Conservation (phyloP, 768 basidiomycete genomes). For the Boletus edulis region DNA sequence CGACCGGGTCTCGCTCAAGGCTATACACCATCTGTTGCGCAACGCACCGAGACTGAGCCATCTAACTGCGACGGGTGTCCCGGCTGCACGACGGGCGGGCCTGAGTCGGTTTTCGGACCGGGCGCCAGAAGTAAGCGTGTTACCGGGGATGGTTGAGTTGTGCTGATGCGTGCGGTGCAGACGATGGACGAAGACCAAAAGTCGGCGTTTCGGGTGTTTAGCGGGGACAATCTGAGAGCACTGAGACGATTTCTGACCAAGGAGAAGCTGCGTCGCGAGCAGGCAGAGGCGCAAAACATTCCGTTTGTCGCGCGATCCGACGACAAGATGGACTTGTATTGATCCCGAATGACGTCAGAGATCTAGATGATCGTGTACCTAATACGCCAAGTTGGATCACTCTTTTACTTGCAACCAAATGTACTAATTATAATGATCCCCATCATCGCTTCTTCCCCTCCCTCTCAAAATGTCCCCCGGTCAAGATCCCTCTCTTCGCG, state of each 20-base stretch:
- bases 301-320: slow-evolving; percentile 60
- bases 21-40: slow-evolving; percentile 67
- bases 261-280: slow-evolving; percentile 55
- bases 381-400: no score
- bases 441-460: background rate
- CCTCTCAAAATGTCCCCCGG: background rate
- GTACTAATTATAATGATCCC: background rate
- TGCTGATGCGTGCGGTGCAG: slow-evolving; percentile 35
- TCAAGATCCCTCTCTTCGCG: background rate
- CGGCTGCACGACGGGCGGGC: slow-evolving; percentile 66
- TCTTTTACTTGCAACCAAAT: background rate
- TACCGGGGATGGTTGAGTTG: background rate
- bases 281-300: slow-evolving; percentile 59
- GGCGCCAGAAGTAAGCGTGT: slow-evolving; percentile 54
- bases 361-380: background rate
- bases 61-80: slow-evolving; percentile 78
- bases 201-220: slow-evolving; percentile 78
- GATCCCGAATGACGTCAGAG: slow-evolving; percentile 3
- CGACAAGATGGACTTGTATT: slow-evolving; percentile 64
- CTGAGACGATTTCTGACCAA: slow-evolving; percentile 72
- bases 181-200: slow-evolving; percentile 63
- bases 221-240: slow-evolving; percentile 58
- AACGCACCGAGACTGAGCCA: slow-evolving; percentile 62
- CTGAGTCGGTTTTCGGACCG: slow-evolving; percentile 74
- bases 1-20: slow-evolving; percentile 72